Conservation (phyloP, 345 rosid genomes). For the Draba incana region DNA sequence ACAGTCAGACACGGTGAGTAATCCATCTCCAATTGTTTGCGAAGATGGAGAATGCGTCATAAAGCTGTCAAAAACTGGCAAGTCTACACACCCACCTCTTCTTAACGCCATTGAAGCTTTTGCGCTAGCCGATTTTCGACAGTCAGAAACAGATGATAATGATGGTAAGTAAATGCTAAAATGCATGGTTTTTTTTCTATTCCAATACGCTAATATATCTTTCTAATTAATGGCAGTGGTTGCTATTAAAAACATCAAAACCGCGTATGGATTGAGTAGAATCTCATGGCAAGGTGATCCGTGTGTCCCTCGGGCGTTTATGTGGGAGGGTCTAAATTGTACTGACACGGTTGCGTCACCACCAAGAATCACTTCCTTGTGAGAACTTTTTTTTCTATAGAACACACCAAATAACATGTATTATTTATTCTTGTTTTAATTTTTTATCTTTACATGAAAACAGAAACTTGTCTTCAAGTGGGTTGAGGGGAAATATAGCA, state of each 20-base stretch:
- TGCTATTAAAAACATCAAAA: constrained; percentile 45
- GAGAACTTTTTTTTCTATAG: not conserved
- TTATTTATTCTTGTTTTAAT: not conserved
- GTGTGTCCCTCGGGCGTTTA: constrained; percentile 43
- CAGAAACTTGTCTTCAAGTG: constrained; percentile 47
- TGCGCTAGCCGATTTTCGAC: constrained; percentile 4
- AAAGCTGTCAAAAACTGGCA: not conserved
- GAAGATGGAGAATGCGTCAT: not conserved
- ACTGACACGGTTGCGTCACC: constrained; percentile 13
- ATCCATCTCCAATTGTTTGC: constrained; percentile 15
- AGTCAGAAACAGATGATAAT: constrained; percentile 23
- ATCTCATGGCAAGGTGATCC: constrained; percentile 72
- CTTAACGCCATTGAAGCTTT: constrained; percentile 41
- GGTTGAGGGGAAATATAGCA: constrained; percentile 40
- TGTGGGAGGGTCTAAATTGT: constrained; percentile 55
- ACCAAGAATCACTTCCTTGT: constrained; percentile 41
- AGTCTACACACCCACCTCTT: constrained; percentile 43
- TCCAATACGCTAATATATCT: not conserved
- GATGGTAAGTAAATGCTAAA: constrained; percentile 27
- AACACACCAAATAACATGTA: no score
- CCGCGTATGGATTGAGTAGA: constrained; percentile 35
- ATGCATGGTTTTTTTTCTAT: not conserved
- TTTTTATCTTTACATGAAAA: not conserved
- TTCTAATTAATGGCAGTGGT: constrained; percentile 39
- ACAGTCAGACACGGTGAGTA: not conserved